These are phyloP conservation scores for Cryphonectria parasitica DNA, from an alignment of 2,329 filamentous ascomycete species.

Conservation along the genomic window DNA sequence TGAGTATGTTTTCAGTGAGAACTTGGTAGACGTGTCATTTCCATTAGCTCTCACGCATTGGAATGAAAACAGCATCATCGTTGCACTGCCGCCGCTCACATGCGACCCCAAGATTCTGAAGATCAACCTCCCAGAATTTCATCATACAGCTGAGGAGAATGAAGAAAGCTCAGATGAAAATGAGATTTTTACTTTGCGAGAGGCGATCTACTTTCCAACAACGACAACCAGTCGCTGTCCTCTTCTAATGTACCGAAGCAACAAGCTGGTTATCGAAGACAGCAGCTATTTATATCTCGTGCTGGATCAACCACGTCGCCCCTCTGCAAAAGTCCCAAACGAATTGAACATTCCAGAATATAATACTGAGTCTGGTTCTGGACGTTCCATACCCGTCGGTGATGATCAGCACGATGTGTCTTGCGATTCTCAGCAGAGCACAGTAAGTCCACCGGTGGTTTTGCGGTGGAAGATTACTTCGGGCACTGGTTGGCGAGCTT, in stretches of 20 bases:
- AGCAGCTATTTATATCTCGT: too few species aligned
- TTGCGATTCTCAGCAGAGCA: not conserved
- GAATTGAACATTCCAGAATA: too few species aligned
- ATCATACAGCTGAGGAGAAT: not conserved
- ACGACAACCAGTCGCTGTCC: too few species aligned
- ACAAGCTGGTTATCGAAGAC: too few species aligned
- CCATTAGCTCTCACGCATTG: slow-evolving; percentile 13
- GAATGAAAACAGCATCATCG: slow-evolving; percentile 7
- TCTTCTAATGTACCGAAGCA: too few species aligned
- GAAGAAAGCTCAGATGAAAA: too few species aligned
- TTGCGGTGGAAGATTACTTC: slow-evolving; percentile 6
- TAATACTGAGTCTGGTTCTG: too few species aligned
- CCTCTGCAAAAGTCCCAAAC: too few species aligned
- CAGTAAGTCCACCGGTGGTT: not conserved
- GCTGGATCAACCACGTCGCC: too few species aligned
- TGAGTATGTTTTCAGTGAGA: slow-evolving; percentile 9
- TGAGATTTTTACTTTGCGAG: too few species aligned
- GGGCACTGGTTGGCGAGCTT: not conserved
- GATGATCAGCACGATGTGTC: not conserved
- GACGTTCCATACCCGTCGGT: not conserved
- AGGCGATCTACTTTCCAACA: too few species aligned
- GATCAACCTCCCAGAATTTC: not conserved
- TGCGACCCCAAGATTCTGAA: slow-evolving; percentile 16
- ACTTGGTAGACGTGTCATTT: not conserved
- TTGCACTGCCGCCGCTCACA: slow-evolving; percentile 11